Percentiles rank a stretch among this genome's conserved stretches.
Conservation (phyloP, 2,329 filamentous ascomycete genomes). For the Cercospora sp. region DNA sequence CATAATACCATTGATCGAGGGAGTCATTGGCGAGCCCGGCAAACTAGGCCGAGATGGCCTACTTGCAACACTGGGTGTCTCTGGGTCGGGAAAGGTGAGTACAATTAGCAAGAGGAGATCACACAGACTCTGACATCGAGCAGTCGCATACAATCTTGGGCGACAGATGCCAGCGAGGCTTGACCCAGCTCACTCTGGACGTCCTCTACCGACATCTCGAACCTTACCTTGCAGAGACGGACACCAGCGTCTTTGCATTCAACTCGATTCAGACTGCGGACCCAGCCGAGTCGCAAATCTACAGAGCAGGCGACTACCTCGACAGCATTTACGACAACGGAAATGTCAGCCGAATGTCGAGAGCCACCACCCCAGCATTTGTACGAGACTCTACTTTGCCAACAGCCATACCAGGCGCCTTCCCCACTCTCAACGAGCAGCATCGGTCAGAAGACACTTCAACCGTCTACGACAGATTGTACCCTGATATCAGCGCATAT, state of each 20-base stretch:
- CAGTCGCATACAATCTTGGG: conserved; percentile 96
- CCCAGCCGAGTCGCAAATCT: conserved; percentile 75
- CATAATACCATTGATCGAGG: conserved; percentile 73
- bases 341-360: conserved; percentile 44
- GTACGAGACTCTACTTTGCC: conserved; percentile 41
- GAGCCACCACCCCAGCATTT: conserved; percentile 51
- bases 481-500: conserved; percentile 35
- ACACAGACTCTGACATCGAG: conserved; percentile 13
- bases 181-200: conserved; percentile 90
- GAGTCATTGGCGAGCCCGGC: conserved; percentile 71
- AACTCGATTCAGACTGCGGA: conserved; percentile 76
- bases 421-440: conserved; percentile 27
- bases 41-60: conserved; percentile 84
- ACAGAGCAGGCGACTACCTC: conserved; percentile 72
- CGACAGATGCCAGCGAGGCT: conserved; percentile 78
- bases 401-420: conserved; percentile 32
- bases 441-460: conserved; percentile 26
- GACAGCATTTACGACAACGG: conserved; percentile 75
- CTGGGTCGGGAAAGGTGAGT: conserved; percentile 88
- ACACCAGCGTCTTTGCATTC: conserved; percentile 61
- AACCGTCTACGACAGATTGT: conserved; percentile 37
- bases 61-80: conserved; percentile 88
- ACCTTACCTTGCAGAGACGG: conserved; percentile 65
- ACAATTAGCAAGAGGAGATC: background rate
- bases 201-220: conserved; percentile 82